A percentile compares a stretch with the other conserved stretches of the same genome.
These are phyloP conservation scores for Phaeophleospora eucalypticola DNA, from an alignment of 2,329 filamentous ascomycete genomes.

Conservation along the genomic window DNA sequence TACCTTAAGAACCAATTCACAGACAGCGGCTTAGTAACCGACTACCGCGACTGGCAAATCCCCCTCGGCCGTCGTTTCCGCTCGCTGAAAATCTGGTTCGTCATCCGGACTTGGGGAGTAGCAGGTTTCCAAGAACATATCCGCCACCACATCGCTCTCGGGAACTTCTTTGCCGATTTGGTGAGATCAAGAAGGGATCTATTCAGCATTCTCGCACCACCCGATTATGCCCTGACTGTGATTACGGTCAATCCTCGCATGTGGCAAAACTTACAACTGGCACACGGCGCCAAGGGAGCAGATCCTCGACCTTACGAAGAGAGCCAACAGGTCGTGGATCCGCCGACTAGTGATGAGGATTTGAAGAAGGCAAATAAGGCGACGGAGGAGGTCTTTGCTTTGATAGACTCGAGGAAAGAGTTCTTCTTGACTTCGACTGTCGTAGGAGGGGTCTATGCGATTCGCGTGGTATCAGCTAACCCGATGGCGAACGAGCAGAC, in stretches of 20 bases:
- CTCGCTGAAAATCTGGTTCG: slow-evolving; percentile 91
- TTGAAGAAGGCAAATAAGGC: slow-evolving; percentile 59
- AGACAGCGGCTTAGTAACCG: slow-evolving; percentile 78
- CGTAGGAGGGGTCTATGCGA: slow-evolving; percentile 68
- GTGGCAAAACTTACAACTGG: slow-evolving; percentile 25
- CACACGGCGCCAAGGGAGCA: slow-evolving; percentile 23
- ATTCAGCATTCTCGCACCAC: slow-evolving; percentile 70
- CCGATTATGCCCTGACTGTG: slow-evolving; percentile 74
- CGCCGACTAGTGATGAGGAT: slow-evolving; percentile 19
- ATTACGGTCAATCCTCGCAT: slow-evolving; percentile 57
- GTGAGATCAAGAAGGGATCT: slow-evolving; percentile 60
- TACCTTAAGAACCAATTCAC: slow-evolving; percentile 81
- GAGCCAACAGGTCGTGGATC: slow-evolving; percentile 20
- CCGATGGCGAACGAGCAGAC: slow-evolving; percentile 66
- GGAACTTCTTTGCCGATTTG: slow-evolving; percentile 64
- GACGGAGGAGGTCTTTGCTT: slow-evolving; percentile 72
- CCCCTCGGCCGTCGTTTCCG: slow-evolving; percentile 85
- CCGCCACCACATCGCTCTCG: slow-evolving; percentile 61
- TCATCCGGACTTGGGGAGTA: slow-evolving; percentile 77
- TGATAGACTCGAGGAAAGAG: slow-evolving; percentile 67
- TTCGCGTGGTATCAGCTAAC: slow-evolving; percentile 75
- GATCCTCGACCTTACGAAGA: slow-evolving; percentile 30
- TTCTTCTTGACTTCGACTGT: slow-evolving; percentile 80
- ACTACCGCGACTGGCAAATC: slow-evolving; percentile 97
- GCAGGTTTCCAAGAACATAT: slow-evolving; percentile 71